These are phyloP conservation scores for Gnaphalium uliginosum DNA, from an alignment of 129 eudicot genomes.

Conservation along the genomic window DNA sequence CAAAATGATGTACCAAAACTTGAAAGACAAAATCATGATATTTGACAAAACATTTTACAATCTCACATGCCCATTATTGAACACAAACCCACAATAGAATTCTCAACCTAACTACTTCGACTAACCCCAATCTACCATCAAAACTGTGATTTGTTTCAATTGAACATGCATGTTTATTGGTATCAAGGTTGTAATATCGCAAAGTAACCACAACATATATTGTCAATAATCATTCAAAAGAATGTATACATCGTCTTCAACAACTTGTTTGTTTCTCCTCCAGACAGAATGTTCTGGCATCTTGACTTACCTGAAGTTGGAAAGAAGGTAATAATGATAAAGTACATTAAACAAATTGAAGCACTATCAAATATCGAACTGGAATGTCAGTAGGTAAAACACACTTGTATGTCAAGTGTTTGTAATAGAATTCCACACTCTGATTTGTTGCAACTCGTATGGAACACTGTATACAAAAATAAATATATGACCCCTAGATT, in stretches of 20 bases:
- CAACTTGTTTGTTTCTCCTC: slow-evolving; percentile 9
- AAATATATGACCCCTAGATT: too few relatives aligned
- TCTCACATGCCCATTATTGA: slow-evolving; percentile 3
- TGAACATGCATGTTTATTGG: not conserved
- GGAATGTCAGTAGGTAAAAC: not conserved
- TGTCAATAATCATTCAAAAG: slow-evolving; percentile 7
- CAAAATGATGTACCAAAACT: not conserved
- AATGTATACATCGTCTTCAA: slow-evolving; percentile 24
- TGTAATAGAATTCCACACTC: too few relatives aligned
- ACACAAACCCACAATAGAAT: not conserved
- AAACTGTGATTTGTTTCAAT: slow-evolving; percentile 19
- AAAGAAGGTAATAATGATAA: not conserved
- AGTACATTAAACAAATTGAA: not conserved
- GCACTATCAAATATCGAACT: not conserved
- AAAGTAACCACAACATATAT: slow-evolving; percentile 24
- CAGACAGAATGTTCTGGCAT: not conserved
- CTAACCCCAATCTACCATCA: slow-evolving; percentile 18
- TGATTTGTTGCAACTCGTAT: too few relatives aligned
- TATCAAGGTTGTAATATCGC: not conserved
- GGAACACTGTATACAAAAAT: too few relatives aligned
- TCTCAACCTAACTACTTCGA: slow-evolving; percentile 17
- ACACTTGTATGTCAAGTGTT: too few relatives aligned
- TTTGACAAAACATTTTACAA: not conserved
- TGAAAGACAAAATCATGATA: not conserved
- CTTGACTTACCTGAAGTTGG: slow-evolving; percentile 10